Conservation (phyloP, 2,329 filamentous ascomycete genomes). For the Stemphylium beticola region DNA sequence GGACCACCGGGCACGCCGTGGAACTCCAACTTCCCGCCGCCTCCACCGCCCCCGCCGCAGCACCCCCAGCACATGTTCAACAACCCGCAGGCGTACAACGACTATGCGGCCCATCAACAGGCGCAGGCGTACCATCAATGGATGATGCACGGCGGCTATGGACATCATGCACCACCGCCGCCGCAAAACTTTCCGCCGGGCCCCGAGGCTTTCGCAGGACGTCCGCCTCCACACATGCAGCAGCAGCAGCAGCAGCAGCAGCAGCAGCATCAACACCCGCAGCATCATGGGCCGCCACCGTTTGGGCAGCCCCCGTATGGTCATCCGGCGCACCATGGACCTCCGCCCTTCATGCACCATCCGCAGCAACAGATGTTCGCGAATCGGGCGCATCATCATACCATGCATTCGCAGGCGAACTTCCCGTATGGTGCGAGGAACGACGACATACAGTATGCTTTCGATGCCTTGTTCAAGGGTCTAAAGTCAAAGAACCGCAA, state of each 20-base stretch:
- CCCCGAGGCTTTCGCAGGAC: conserved; percentile 6
- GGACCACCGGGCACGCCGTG: conserved; percentile 14
- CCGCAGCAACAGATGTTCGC: conserved; percentile 16
- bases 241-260: background rate
- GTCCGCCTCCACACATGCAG: conserved; percentile 7
- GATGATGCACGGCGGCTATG: conserved; percentile 22
- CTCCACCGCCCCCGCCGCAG: conserved; percentile 12
- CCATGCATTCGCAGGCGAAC: conserved; percentile 21
- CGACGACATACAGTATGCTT: conserved; percentile 29
- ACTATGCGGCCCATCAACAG: conserved; percentile 20
- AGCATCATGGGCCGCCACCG: conserved; percentile 3
- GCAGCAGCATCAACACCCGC: too few relatives aligned
- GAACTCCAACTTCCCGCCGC: conserved; percentile 12
- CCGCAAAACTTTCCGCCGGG: conserved; percentile 7
- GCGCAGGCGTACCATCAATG: conserved; percentile 30
- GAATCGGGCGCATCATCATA: conserved; percentile 19
- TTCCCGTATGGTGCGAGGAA: conserved; percentile 17
- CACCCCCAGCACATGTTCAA: conserved; percentile 16
- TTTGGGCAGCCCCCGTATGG: conserved; percentile 11
- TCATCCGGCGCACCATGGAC: conserved; percentile 5
- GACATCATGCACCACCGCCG: conserved; percentile 15
- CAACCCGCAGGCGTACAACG: conserved; percentile 15
- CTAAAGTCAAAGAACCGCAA: conserved; percentile 16
- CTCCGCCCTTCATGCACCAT: conserved; percentile 3
- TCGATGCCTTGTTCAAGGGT: conserved; percentile 21